Base-by-base conservation (phyloP, 768 basidiomycete genomes). In the Hygrophorus pudorinus region DNA sequence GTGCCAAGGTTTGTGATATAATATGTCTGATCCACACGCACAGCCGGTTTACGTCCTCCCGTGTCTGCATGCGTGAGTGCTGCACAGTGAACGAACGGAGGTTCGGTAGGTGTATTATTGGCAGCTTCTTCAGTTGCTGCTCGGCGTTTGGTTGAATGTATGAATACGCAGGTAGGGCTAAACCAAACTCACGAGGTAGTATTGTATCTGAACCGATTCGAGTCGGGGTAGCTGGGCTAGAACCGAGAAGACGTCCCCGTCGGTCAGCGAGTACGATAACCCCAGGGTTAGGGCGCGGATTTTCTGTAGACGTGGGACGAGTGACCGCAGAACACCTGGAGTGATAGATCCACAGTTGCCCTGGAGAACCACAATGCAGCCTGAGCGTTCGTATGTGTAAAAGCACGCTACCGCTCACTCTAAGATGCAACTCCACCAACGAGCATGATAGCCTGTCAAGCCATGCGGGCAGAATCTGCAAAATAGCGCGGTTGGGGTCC, bases 301-400 rank as follows among this genome's bases (percentile, higher is more conserved):
- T 38, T 54, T 36, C 33, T 57, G 47, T 1, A 76, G 42, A 27
- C 64, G 59, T 0, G 72, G 71, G 4, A 66, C 9, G 41, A 78
- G 58, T 0, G 67, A 64, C 14, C 60, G 67, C 2, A 81, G 59
- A 2, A 79, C 73, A 0, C 78, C 77, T 8, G 78, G 79, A 0
- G 79, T 80, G 12, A 81, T 62, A 4, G 78, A 81, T 5, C 78
- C 78, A 52, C 79, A 81, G 43, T 79, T 74, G 27, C 65, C 66
- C 78, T 80, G 37, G 17, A 47, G 5, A 33, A n/a, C n/a, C n/a
- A n/a, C n/a, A n/a, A n/a, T n/a, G 4, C 18, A 39, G 3, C 42
- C 10, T 29, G 36, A 45, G 12, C 17, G 11, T 13, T 18, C 18
- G 20, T 42, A 3, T 9, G 18, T 33, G 28, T 10, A 37, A 18